Percentiles rank a stretch among this genome's conserved stretches.
Evolutionary conservation across 768 basidiomycete species (phyloP).

Genomic region (Paxillus involutus): DNA sequence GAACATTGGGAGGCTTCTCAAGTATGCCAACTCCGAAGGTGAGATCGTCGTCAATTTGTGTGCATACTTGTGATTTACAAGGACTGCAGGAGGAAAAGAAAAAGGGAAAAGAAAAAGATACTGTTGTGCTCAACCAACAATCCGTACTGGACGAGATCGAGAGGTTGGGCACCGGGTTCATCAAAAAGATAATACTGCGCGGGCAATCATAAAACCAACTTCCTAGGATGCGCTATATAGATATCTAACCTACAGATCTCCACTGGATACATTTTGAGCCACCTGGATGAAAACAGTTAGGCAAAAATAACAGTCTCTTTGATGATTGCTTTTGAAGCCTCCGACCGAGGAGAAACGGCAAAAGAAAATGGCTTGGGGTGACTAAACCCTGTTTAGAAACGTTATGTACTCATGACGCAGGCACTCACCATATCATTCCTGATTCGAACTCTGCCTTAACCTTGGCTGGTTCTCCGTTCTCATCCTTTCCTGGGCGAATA

Average conservation of each 20-base stretch:
- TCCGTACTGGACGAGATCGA: conserved; percentile 75
- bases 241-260: background rate
- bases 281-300: conserved; percentile 1
- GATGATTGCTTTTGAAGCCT: conserved; percentile 24
- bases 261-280: too few relatives aligned
- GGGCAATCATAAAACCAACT: conserved; percentile 1
- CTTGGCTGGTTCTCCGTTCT: too few relatives aligned
- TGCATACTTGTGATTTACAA: background rate
- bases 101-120: conserved; percentile 52
- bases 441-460: too few relatives aligned
- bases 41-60: conserved; percentile 4
- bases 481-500: too few relatives aligned
- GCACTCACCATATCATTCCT: too few relatives aligned
- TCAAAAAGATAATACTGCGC: conserved; percentile 44
- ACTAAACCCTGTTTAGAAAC: too few relatives aligned
- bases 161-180: conserved; percentile 68
- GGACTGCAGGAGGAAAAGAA: conserved; percentile 25
- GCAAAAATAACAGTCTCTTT: conserved; percentile 27
- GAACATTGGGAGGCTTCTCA: conserved; percentile 82
- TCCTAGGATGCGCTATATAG: background rate
- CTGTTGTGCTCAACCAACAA: conserved; percentile 65
- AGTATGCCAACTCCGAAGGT: conserved; percentile 50
- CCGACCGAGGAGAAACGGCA: conserved; percentile 31
- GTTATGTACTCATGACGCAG: too few relatives aligned
- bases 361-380: too few relatives aligned